phyloP scores from a whole-genome alignment of 2,329 filamentous ascomycete species.

The Neofusicoccum parvum region DNA sequence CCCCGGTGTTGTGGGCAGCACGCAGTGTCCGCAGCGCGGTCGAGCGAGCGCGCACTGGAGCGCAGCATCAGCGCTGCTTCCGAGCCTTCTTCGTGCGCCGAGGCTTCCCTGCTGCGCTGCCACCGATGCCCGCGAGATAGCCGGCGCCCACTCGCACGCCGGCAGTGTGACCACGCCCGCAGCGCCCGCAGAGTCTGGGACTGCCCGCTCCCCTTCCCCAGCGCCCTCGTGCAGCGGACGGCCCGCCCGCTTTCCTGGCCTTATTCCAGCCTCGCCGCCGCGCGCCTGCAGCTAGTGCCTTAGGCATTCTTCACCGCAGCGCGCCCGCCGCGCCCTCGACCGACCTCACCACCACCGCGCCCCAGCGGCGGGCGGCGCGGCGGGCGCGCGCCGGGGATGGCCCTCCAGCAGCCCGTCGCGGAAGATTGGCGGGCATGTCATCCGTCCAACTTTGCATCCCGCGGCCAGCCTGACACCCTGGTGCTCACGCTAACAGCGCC shows the following conservation, averaged over 20 bases:
- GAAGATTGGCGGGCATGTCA: constrained; percentile 16
- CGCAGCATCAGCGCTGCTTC: background rate
- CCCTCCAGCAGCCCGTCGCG: background rate
- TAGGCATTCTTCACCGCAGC: constrained; percentile 15
- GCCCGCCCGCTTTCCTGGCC: constrained; percentile 12
- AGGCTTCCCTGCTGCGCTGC: background rate
- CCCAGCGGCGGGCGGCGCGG: no score
- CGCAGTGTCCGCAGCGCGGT: constrained; percentile 8
- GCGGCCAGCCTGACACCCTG: constrained; percentile 6
- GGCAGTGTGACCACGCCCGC: constrained; percentile 2
- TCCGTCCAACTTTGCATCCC: constrained; percentile 7
- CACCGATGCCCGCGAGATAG: constrained; percentile 2
- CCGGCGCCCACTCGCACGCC: constrained; percentile 9
- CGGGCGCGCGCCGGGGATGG: no score
- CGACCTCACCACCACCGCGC: no score
- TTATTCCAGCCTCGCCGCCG: constrained; percentile 10
- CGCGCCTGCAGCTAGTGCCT: constrained; percentile 2
- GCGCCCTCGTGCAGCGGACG: constrained; percentile 7
- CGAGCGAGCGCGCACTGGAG: background rate
- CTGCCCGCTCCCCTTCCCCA: background rate
- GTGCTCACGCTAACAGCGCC: constrained; percentile 10
- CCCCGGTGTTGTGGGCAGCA: constrained; percentile 2
- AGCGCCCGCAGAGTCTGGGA: background rate
- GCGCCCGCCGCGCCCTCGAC: background rate
- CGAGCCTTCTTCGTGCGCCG: background rate